Conservation (phyloP, 2,329 filamentous ascomycete genomes). For the Diaporthe sp. region DNA sequence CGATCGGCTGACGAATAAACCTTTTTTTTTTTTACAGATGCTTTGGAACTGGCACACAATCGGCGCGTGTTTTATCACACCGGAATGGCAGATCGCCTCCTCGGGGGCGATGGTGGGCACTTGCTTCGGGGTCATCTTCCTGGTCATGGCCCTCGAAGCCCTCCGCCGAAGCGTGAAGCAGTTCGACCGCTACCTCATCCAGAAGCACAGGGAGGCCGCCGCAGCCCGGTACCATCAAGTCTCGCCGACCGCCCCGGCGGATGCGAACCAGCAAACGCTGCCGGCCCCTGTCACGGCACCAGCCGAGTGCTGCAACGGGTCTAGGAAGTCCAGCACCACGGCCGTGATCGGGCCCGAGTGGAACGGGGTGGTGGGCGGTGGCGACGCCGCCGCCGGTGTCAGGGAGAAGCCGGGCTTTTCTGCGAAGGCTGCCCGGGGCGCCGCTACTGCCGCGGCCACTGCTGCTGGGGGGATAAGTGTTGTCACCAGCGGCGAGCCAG, state of each 20-base stretch:
- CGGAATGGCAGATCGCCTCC: slow-evolving; percentile 78
- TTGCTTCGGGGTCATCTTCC: slow-evolving; percentile 82
- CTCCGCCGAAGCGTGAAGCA: slow-evolving; percentile 79
- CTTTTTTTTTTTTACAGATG: slow-evolving; percentile 52
- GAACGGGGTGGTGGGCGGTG: neutral
- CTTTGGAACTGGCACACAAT: slow-evolving; percentile 60
- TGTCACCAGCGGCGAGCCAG: neutral
- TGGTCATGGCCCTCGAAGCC: slow-evolving; percentile 79
- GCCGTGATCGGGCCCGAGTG: neutral
- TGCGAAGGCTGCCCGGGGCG: neutral
- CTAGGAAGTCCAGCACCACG: slow-evolving; percentile 20
- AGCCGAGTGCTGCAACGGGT: slow-evolving; percentile 3
- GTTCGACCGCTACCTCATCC: slow-evolving; percentile 77
- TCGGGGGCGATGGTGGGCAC: slow-evolving; percentile 81
- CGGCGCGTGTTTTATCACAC: slow-evolving; percentile 73
- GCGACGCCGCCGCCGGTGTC: neutral
- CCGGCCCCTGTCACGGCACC: slow-evolving; percentile 30
- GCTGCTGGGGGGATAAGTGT: neutral
- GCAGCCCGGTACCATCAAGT: slow-evolving; percentile 44
- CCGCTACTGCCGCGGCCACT: too few species aligned
- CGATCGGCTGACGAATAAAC: neutral
- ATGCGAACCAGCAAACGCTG: neutral
- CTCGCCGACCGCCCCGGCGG: slow-evolving; percentile 32
- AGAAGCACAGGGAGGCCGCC: slow-evolving; percentile 56
- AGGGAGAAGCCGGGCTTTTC: slow-evolving; percentile 1